phyloP scores from a whole-genome alignment of 2,329 filamentous ascomycete genomes.

The Clarireedia homoeocarpa region DNA sequence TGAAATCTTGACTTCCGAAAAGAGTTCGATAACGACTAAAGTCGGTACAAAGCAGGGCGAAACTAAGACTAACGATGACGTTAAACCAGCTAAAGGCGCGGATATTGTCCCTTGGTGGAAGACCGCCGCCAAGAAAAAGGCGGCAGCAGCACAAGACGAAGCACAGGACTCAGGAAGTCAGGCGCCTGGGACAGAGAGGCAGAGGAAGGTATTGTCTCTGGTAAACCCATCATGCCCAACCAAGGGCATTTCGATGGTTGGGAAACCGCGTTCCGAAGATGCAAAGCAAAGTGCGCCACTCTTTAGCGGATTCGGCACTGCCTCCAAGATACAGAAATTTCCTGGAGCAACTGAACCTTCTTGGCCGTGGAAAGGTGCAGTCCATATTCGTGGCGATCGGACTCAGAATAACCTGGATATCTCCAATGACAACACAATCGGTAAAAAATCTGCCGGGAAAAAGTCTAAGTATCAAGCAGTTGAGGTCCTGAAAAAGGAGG shows the following conservation, averaged over 20 bases:
- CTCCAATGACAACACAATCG: not conserved
- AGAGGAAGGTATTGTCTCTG: not conserved
- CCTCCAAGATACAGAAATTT: slow-evolving; percentile 41
- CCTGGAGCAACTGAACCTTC: slow-evolving; percentile 57
- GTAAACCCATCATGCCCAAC: slow-evolving; percentile 3
- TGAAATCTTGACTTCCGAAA: slow-evolving; percentile 42
- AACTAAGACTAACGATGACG: slow-evolving; percentile 1
- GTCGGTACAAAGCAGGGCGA: not conserved
- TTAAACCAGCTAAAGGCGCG: not conserved
- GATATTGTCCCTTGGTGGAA: slow-evolving; percentile 11
- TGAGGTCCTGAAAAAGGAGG: slow-evolving; percentile 19
- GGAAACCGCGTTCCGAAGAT: not conserved
- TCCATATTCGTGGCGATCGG: slow-evolving; percentile 50
- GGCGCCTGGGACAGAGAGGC: not conserved
- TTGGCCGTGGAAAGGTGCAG: slow-evolving; percentile 62
- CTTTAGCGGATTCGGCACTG: slow-evolving; percentile 21
- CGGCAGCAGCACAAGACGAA: not conserved
- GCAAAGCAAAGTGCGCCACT: slow-evolving; percentile 29
- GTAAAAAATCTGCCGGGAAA: slow-evolving; percentile 7
- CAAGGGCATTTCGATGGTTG: not conserved
- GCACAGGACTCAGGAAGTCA: not conserved
- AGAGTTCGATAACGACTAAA: not conserved
- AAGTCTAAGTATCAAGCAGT: slow-evolving; percentile 27
- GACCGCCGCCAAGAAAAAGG: slow-evolving; percentile 6
- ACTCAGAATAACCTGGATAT: not conserved